Conservation (phyloP, 768 basidiomycete species). For the Steccherinum ochraceum region DNA sequence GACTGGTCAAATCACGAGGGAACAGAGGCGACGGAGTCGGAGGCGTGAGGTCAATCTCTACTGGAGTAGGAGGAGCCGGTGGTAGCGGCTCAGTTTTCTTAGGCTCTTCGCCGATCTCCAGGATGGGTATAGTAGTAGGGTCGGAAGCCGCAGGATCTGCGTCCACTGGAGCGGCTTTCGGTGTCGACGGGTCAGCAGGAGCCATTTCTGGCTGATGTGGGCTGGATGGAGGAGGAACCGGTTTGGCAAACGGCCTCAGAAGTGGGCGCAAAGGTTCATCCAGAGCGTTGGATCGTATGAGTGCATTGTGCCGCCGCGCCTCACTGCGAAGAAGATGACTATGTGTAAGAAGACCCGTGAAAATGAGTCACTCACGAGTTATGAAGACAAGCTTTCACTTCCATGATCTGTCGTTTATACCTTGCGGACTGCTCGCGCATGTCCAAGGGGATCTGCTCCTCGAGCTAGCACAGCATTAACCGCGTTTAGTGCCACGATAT, state of each 20-base stretch:
- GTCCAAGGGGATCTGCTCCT: constrained; percentile 35
- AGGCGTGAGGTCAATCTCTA: constrained; percentile 8
- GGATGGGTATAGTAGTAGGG: background rate
- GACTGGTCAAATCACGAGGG: constrained; percentile 38
- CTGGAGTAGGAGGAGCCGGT: no score
- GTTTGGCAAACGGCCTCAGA: constrained; percentile 30
- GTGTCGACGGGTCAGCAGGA: background rate
- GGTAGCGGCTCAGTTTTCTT: background rate
- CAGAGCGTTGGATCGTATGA: constrained; percentile 29
- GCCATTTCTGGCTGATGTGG: background rate
- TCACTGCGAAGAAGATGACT: constrained; percentile 27
- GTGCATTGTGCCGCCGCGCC: constrained; percentile 37
- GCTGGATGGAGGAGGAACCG: background rate
- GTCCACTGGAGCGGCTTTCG: background rate
- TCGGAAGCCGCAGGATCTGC: constrained; percentile 5
- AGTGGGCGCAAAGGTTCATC: constrained; percentile 43
- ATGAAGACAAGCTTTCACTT: constrained; percentile 37
- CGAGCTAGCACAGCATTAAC: constrained; percentile 27
- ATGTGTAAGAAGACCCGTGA: background rate
- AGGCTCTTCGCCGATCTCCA: background rate
- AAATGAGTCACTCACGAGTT: constrained; percentile 43
- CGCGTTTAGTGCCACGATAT: no score
- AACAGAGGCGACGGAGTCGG: constrained; percentile 39
- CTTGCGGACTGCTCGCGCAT: constrained; percentile 32
- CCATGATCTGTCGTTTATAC: constrained; percentile 37